A percentile compares a stretch with the other conserved stretches of the same genome.
phyloP scores from a whole-genome alignment of 371 early-diverging fungal species.

The Apophysomyces sp. region DNA sequence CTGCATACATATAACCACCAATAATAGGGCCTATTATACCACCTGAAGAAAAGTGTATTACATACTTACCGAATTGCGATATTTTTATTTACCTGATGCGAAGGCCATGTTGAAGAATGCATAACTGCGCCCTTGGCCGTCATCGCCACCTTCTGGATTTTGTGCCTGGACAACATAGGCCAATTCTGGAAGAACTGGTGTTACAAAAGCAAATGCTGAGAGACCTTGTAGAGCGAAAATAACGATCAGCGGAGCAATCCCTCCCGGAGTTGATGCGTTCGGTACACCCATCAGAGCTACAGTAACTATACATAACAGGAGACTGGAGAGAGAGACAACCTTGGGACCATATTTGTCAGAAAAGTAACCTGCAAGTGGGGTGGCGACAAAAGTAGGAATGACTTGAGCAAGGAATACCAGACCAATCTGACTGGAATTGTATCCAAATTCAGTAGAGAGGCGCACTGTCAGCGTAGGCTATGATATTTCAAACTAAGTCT shows the following conservation, averaged over 20 bases:
- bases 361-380: constrained; percentile 44
- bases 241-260: constrained; percentile 35
- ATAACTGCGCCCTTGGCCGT: constrained; percentile 45
- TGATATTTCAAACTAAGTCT: neutral
- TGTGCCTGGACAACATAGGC: constrained; percentile 37
- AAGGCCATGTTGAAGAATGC: constrained; percentile 56
- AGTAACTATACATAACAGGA: constrained; percentile 21
- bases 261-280: constrained; percentile 26
- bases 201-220: constrained; percentile 34
- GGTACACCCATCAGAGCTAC: constrained; percentile 41
- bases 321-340: constrained; percentile 24
- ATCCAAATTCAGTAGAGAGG: constrained; percentile 36
- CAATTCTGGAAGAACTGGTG: constrained; percentile 49
- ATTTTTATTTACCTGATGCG: constrained; percentile 33
- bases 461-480: constrained; percentile 48
- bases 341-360: constrained; percentile 49
- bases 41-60: constrained; percentile 13
- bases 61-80: neutral
- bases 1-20: constrained; percentile 37
- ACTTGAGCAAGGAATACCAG: constrained; percentile 52
- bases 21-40: constrained; percentile 36
- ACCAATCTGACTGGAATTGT: constrained; percentile 50
- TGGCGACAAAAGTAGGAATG: constrained; percentile 39
- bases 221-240: constrained; percentile 43
- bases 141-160: constrained; percentile 31